Conservation (phyloP, 768 basidiomycete species). For the Suillus subluteus region DNA sequence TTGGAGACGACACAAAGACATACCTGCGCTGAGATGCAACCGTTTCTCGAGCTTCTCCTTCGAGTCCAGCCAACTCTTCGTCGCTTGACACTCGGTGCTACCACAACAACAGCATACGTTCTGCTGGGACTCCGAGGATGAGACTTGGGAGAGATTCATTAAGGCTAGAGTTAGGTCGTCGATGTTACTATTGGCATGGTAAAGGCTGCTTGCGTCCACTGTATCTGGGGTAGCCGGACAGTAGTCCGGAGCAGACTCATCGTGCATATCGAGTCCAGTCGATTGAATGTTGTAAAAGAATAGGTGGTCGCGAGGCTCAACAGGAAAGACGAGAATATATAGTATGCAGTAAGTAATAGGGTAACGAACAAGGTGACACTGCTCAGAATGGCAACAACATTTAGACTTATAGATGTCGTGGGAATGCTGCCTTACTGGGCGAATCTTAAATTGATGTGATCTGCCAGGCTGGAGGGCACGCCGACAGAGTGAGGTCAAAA, state of each 20-base stretch:
- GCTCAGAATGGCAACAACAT: conserved; percentile 3
- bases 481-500: background rate
- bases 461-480: background rate
- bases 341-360: conserved; percentile 5
- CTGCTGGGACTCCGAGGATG: conserved; percentile 69
- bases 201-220: conserved; percentile 51
- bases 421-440: background rate
- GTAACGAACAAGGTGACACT: conserved; percentile 11
- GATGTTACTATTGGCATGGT: conserved; percentile 63
- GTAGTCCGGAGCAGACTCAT: conserved; percentile 23
- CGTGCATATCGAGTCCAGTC: conserved; percentile 26
- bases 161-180: conserved; percentile 80
- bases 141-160: conserved; percentile 69
- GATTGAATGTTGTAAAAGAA: conserved; percentile 5
- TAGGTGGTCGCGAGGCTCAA: conserved; percentile 4
- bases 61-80: conserved; percentile 61
- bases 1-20: conserved; percentile 32
- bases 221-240: conserved; percentile 54
- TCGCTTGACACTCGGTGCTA: conserved; percentile 64
- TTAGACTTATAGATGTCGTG: background rate
- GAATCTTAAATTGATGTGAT: background rate
- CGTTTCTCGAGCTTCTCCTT: conserved; percentile 77
- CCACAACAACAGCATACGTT: conserved; percentile 67
- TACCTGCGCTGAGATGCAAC: conserved; percentile 86
- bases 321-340: conserved; percentile 10